Conservation (phyloP, 176 grass and related monocot genomes). For the Zoysia japonica region DNA sequence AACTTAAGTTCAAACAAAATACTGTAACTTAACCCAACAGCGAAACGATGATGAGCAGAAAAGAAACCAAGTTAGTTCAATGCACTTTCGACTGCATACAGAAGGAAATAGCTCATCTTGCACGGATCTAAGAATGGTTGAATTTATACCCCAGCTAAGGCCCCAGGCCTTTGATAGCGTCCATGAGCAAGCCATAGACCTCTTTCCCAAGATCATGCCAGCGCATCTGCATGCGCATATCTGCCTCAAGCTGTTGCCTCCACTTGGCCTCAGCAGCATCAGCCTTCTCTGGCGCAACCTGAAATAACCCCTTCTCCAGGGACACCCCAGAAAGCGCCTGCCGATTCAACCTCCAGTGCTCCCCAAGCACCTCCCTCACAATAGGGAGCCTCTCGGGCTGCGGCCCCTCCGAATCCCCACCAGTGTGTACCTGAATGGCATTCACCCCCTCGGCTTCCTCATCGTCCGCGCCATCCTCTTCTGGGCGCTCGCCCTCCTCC, state of each 20-base stretch:
- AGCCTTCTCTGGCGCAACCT: conserved; percentile 32
- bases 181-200: conserved; percentile 70
- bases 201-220: conserved; percentile 65
- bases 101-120: conserved; percentile 5
- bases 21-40: conserved; percentile 4
- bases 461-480: conserved; percentile 8
- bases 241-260: conserved; percentile 62
- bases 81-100: conserved; percentile 15
- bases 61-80: neutral
- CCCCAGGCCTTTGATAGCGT: conserved; percentile 64
- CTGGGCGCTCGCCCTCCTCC: conserved; percentile 7
- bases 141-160: conserved; percentile 47
- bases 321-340: conserved; percentile 50
- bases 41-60: neutral
- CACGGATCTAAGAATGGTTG: conserved; percentile 17
- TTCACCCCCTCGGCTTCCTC: conserved; percentile 33
- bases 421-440: neutral
- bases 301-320: conserved; percentile 54
- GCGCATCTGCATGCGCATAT: conserved; percentile 59
- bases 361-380: conserved; percentile 58
- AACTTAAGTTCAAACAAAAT: conserved; percentile 22
- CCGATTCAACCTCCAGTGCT: conserved; percentile 61
- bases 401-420: no score
- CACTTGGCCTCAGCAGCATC: conserved; percentile 52
- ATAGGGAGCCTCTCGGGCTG: conserved; percentile 31